Conservation (phyloP, 257 asterid species). For the Jaltomata sinuosa region DNA sequence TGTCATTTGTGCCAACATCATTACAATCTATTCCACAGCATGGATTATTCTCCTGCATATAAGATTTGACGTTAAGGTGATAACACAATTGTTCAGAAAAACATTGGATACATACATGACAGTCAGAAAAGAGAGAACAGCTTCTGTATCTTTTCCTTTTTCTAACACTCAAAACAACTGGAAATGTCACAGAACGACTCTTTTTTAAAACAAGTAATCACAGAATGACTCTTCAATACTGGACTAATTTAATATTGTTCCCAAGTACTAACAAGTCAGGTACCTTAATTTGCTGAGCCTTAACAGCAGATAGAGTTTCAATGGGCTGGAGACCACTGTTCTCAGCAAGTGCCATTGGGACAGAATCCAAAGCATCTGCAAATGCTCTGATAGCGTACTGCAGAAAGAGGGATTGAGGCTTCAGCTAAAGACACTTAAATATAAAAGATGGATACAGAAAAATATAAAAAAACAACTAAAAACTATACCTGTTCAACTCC, state of each 20-base stretch:
- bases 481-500: conserved; percentile 86
- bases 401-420: conserved; percentile 1
- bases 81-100: background rate
- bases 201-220: background rate
- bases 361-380: conserved; percentile 90
- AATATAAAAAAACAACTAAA: background rate
- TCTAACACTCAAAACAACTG: background rate
- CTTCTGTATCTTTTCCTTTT: background rate
- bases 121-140: background rate
- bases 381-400: conserved; percentile 96
- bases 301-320: conserved; percentile 86
- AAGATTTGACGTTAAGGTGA: background rate
- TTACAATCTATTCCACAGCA: conserved; percentile 82
- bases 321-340: conserved; percentile 93
- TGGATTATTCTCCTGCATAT: conserved; percentile 58
- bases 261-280: background rate
- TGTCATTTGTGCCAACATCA: conserved; percentile 75
- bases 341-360: conserved; percentile 98
- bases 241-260: background rate
- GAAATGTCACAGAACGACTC: background rate
- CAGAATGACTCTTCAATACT: background rate
- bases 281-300: conserved; percentile 92
- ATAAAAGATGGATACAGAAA: background rate
- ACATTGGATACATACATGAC: background rate
- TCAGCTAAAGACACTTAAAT: conserved; percentile 1